Percentiles rank a stretch among this genome's conserved stretches.
phyloP scores from a whole-genome alignment of 2,329 filamentous ascomycete species.

The Pseudonectria foliicola region DNA sequence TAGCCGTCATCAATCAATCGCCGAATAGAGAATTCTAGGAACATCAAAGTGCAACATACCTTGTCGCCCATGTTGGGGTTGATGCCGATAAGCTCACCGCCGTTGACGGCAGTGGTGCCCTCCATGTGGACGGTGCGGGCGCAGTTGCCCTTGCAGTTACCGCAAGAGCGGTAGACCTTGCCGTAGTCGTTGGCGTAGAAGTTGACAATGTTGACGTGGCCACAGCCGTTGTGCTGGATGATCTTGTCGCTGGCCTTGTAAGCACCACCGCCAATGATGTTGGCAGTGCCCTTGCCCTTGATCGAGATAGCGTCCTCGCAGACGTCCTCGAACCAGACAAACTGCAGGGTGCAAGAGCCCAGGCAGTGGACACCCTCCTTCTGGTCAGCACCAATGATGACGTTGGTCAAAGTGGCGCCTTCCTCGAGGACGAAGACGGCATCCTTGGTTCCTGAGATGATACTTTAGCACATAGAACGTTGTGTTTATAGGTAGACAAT shows the following conservation, averaged over 20 bases:
- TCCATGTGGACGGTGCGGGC: conserved; percentile 38
- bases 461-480: not conserved
- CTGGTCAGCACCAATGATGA: conserved; percentile 38
- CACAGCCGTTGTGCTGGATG: conserved; percentile 38
- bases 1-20: not conserved
- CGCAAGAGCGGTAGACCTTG: conserved; percentile 25
- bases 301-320: conserved; percentile 29
- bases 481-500: too few relatives aligned
- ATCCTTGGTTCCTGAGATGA: conserved; percentile 16
- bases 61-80: conserved; percentile 31
- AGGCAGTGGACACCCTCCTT: conserved; percentile 40
- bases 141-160: conserved; percentile 21
- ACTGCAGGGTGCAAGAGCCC: conserved; percentile 35
- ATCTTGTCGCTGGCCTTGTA: conserved; percentile 36
- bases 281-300: conserved; percentile 30
- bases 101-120: conserved; percentile 31
- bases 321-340: conserved; percentile 44
- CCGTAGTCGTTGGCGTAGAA: conserved; percentile 38
- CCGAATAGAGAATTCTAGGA: too few relatives aligned
- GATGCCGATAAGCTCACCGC: conserved; percentile 38
- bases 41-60: conserved; percentile 1
- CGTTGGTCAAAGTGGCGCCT: conserved; percentile 37
- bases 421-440: conserved; percentile 35
- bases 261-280: conserved; percentile 37
- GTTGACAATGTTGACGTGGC: conserved; percentile 30